These are phyloP conservation scores for Mangifera indica DNA, from an alignment of 345 rosid species.

Conservation along the genomic window DNA sequence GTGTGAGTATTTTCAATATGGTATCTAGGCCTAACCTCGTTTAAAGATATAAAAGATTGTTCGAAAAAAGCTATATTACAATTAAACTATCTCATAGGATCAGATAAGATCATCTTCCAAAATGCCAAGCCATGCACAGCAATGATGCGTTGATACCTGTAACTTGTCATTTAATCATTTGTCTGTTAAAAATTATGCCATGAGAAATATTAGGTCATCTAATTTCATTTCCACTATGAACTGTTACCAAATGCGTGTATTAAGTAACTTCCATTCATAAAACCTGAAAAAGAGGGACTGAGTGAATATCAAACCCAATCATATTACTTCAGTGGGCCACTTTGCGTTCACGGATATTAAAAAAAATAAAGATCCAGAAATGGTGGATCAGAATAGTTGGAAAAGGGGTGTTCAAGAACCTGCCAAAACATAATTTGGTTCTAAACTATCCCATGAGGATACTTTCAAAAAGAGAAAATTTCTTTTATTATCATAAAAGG, in stretches of 20 bases:
- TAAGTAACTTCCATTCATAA: conserved; percentile 37
- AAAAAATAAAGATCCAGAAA: background rate
- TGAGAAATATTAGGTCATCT: conserved; percentile 7
- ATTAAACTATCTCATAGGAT: background rate
- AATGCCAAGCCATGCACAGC: conserved; percentile 20
- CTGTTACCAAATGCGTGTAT: conserved; percentile 16
- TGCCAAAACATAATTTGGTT: background rate
- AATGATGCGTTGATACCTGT: conserved; percentile 15
- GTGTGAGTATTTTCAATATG: background rate
- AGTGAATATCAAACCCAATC: conserved; percentile 41
- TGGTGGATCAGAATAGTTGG: background rate
- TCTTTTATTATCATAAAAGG: background rate
- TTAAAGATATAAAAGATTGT: background rate
- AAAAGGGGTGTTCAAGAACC: background rate
- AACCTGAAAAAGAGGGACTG: conserved; percentile 41
- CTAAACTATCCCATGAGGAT: background rate
- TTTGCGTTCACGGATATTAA: conserved; percentile 13
- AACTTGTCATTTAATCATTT: conserved; percentile 4
- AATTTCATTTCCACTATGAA: conserved; percentile 21
- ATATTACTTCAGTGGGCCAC: conserved; percentile 17
- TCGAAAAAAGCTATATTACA: background rate
- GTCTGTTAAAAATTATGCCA: conserved; percentile 19
- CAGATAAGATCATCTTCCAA: background rate
- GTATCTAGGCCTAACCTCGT: background rate
- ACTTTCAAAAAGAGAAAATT: background rate